phyloP scores from a whole-genome alignment of 176 grass and related monocot genomes.

The Ampelocalamus luodianensis region DNA sequence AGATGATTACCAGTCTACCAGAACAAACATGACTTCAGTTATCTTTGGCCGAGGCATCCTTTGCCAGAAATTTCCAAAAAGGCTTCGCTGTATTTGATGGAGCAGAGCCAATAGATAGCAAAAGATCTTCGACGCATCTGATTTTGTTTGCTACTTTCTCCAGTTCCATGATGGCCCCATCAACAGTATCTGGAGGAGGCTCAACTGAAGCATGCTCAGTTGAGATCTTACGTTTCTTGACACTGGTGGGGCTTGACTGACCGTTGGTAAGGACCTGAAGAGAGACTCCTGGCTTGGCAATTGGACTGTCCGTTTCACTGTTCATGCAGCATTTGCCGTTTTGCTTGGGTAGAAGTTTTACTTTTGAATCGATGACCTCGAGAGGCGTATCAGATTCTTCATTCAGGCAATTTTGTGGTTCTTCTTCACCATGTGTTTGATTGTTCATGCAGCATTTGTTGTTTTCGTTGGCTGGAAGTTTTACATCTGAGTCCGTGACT shows the following conservation, averaged over 20 bases:
- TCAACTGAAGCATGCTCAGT: slow-evolving; percentile 2
- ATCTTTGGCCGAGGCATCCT: slow-evolving; percentile 10
- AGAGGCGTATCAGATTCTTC: slow-evolving; percentile 13
- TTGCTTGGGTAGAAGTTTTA: slow-evolving; percentile 8
- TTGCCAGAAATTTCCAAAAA: slow-evolving; percentile 29
- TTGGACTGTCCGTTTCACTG: neutral
- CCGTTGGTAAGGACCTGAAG: neutral
- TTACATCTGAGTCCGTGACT: neutral
- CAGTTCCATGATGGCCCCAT: slow-evolving; percentile 26
- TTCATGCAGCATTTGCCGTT: neutral
- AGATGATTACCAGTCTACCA: neutral
- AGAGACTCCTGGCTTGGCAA: neutral
- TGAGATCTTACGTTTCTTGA: slow-evolving; percentile 31
- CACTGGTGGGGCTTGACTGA: neutral
- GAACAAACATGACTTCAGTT: slow-evolving; percentile 17
- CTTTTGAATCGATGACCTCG: neutral
- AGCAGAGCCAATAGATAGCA: slow-evolving; percentile 3
- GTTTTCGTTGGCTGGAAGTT: neutral
- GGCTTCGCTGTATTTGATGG: neutral
- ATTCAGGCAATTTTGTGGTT: slow-evolving; percentile 11
- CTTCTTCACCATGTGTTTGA: slow-evolving; percentile 3
- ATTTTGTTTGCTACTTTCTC: slow-evolving; percentile 46
- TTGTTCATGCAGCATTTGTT: neutral
- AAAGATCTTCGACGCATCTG: neutral
- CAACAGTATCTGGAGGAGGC: neutral